These are phyloP conservation scores for Aureobasidium melanogenum DNA, from an alignment of 2,329 filamentous ascomycete genomes.

Conservation along the genomic window DNA sequence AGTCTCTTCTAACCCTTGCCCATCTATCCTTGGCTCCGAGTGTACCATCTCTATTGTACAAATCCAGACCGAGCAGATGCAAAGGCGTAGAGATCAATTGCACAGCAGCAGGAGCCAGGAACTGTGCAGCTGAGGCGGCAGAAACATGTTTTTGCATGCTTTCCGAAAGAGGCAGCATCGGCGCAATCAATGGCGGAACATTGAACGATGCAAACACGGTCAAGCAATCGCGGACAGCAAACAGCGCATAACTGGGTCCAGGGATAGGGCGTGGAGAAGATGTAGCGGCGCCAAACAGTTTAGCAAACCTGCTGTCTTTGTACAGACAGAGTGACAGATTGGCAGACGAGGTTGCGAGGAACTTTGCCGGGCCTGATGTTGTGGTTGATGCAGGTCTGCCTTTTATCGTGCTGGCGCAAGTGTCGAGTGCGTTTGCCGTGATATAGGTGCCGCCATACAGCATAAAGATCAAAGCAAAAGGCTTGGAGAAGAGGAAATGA, in stretches of 20 bases:
- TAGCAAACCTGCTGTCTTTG: slow-evolving; percentile 80
- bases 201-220: slow-evolving; percentile 94
- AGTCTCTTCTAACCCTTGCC: slow-evolving; percentile 61
- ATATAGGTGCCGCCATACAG: slow-evolving; percentile 86
- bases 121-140: slow-evolving; percentile 55
- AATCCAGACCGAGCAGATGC: slow-evolving; percentile 74
- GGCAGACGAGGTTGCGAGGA: slow-evolving; percentile 67
- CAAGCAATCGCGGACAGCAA: slow-evolving; percentile 72
- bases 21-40: slow-evolving; percentile 52
- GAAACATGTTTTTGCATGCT: slow-evolving; percentile 45
- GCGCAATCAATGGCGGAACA: slow-evolving; percentile 69
- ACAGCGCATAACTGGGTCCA: slow-evolving; percentile 63
- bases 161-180: slow-evolving; percentile 43
- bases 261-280: slow-evolving; percentile 48
- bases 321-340: slow-evolving; percentile 82
- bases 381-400: slow-evolving; percentile 51
- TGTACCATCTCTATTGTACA: slow-evolving; percentile 62
- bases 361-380: slow-evolving; percentile 70
- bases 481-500: slow-evolving; percentile 52
- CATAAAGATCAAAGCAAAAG: slow-evolving; percentile 56
- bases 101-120: slow-evolving; percentile 66
- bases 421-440: slow-evolving; percentile 82
- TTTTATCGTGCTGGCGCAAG: slow-evolving; percentile 55
- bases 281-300: slow-evolving; percentile 62
- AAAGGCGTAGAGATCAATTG: slow-evolving; percentile 75